Conservation (phyloP, 805 yeast genomes). For the Starmerella khaoyaiensis region DNA sequence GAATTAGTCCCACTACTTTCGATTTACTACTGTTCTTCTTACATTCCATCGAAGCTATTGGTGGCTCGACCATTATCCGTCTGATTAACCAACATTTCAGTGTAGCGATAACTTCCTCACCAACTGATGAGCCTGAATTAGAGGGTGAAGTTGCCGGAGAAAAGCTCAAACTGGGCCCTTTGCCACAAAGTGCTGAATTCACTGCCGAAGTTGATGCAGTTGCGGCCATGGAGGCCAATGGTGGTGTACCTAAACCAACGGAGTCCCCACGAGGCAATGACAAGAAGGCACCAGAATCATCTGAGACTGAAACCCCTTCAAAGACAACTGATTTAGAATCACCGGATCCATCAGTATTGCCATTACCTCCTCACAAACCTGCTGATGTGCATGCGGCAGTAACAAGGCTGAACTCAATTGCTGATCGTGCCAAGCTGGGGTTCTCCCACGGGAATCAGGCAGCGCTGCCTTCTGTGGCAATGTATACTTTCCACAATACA, state of each 20-base stretch:
- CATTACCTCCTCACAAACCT: constrained; percentile 74
- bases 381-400: constrained; percentile 71
- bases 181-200: constrained; percentile 79
- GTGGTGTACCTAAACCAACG: no score
- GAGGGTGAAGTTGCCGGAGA: constrained; percentile 17
- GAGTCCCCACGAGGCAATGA: no score
- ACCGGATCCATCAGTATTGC: constrained; percentile 63
- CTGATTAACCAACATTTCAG: constrained; percentile 73
- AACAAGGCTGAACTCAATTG: constrained; percentile 64
- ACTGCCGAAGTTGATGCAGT: constrained; percentile 74
- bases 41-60: constrained; percentile 83
- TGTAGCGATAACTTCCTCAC: constrained; percentile 18
- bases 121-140: constrained; percentile 9
- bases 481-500: constrained; percentile 96
- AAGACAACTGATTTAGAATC: constrained; percentile 37
- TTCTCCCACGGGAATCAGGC: constrained; percentile 38
- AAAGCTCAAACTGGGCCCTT: constrained; percentile 58
- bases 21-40: constrained; percentile 73
- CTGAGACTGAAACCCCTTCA: no score
- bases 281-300: no score
- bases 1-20: constrained; percentile 70
- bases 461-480: constrained; percentile 83
- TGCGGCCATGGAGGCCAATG: no score
- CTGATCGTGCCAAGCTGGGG: constrained; percentile 58
- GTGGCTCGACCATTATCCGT: constrained; percentile 78